Percentiles rank a stretch among this genome's conserved stretches.
Evolutionary conservation across 2,329 filamentous ascomycete species (phyloP).

Genomic region (Claviceps pusilla): DNA sequence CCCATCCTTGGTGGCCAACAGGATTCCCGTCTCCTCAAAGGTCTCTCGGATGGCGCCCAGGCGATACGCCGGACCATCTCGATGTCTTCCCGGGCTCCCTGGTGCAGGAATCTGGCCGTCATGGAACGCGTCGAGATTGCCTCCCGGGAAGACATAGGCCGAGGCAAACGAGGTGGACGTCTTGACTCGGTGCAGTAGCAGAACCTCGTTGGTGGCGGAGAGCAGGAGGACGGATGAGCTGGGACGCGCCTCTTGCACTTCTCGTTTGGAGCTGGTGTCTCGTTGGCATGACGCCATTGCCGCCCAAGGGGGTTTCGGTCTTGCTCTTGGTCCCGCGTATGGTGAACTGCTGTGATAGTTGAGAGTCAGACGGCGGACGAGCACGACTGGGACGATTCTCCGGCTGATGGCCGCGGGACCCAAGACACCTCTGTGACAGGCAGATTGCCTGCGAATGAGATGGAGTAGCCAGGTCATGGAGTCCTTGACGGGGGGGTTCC

Average conservation of each 20-base stretch:
- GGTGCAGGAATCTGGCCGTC: slow-evolving; percentile 44
- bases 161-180: slow-evolving; percentile 75
- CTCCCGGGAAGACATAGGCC: slow-evolving; percentile 90
- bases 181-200: slow-evolving; percentile 73
- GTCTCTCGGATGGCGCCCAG: slow-evolving; percentile 76
- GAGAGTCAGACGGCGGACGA: background rate
- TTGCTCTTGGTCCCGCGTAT: background rate
- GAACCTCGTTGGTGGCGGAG: slow-evolving; percentile 72
- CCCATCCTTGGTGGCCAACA: slow-evolving; percentile 48
- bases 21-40: slow-evolving; percentile 86
- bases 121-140: slow-evolving; percentile 62
- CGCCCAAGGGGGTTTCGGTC: background rate
- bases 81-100: slow-evolving; percentile 43
- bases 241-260: slow-evolving; percentile 36
- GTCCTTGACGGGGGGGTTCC: too few relatives aligned
- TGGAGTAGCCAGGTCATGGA: slow-evolving; percentile 4
- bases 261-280: slow-evolving; percentile 7
- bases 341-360: slow-evolving; percentile 1
- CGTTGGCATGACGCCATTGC: slow-evolving; percentile 5
- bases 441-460: slow-evolving; percentile 1
- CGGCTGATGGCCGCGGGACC: background rate
- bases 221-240: slow-evolving; percentile 71
- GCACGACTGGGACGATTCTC: background rate
- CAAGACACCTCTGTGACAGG: background rate
- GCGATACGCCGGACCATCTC: slow-evolving; percentile 61